Percentiles rank a stretch among this genome's conserved stretches.
These are phyloP conservation scores for Leptographium flavum DNA, from an alignment of 2,329 filamentous ascomycete species.

Conservation along the genomic window DNA sequence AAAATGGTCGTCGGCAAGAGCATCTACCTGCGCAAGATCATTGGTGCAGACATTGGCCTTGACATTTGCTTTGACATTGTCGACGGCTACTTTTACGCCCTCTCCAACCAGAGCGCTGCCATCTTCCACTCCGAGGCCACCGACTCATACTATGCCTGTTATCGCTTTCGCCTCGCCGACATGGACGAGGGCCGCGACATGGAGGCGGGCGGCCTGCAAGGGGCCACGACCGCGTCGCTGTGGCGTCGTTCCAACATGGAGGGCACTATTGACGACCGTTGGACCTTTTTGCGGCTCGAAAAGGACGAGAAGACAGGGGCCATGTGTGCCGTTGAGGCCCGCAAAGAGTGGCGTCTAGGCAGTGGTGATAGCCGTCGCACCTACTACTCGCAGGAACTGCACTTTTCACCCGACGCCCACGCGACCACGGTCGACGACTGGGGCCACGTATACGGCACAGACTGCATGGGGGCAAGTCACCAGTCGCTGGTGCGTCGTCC, in stretches of 20 bases:
- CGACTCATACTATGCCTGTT: conserved; percentile 55
- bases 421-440: not conserved
- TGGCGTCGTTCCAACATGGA: conserved; percentile 56
- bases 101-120: conserved; percentile 51
- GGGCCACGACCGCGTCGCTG: conserved; percentile 30
- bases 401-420: conserved; percentile 18
- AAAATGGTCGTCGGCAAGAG: conserved; percentile 25
- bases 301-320: conserved; percentile 43
- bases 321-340: conserved; percentile 49
- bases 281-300: conserved; percentile 51
- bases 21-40: conserved; percentile 41
- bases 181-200: conserved; percentile 18
- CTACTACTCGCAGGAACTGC: conserved; percentile 47
- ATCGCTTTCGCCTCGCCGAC: conserved; percentile 42
- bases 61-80: conserved; percentile 61
- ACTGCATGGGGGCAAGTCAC: not conserved
- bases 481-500: not conserved
- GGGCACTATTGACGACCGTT: conserved; percentile 60
- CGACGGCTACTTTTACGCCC: conserved; percentile 49
- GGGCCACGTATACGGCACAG: too few relatives aligned
- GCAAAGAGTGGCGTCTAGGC: conserved; percentile 47
- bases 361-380: conserved; percentile 44
- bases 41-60: conserved; percentile 50
- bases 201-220: conserved; percentile 19
- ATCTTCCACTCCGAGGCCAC: conserved; percentile 45